Conservation (phyloP, 2,329 filamentous ascomycete genomes). For the Phoma sp. region DNA sequence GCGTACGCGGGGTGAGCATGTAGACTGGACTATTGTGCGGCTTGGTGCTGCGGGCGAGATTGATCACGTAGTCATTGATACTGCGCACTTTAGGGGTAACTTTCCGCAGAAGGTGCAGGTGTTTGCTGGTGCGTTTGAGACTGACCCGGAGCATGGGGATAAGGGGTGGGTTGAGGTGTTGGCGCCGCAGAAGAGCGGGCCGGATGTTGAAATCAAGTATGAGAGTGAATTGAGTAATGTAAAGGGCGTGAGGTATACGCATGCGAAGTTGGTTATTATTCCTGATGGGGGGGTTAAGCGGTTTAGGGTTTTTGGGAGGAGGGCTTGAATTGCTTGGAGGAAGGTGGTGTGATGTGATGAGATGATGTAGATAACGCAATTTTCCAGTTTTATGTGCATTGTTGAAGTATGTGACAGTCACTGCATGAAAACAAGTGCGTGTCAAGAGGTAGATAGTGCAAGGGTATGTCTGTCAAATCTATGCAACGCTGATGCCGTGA, state of each 20-base stretch:
- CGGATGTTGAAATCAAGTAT: slow-evolving; percentile 77
- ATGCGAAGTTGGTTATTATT: slow-evolving; percentile 90
- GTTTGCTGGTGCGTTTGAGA: slow-evolving; percentile 64
- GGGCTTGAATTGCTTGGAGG: too few species aligned
- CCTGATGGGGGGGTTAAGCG: slow-evolving; percentile 94
- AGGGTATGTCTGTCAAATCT: too few species aligned
- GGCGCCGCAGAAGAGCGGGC: slow-evolving; percentile 71
- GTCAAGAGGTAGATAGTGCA: too few species aligned
- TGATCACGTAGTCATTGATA: slow-evolving; percentile 76
- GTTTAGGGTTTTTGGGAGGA: slow-evolving; percentile 75
- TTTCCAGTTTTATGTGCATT: too few species aligned
- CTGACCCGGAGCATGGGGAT: slow-evolving; percentile 64
- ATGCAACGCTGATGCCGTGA: too few species aligned
- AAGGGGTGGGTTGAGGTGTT: slow-evolving; percentile 72
- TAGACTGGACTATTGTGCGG: slow-evolving; percentile 82
- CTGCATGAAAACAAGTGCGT: too few species aligned
- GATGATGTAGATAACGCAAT: too few species aligned
- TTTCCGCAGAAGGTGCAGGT: slow-evolving; percentile 80
- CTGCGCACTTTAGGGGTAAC: slow-evolving; percentile 83
- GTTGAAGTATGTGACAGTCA: too few species aligned
- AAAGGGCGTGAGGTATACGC: slow-evolving; percentile 71
- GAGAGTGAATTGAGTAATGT: slow-evolving; percentile 54
- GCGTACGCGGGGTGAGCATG: slow-evolving; percentile 74
- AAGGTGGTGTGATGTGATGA: too few species aligned
- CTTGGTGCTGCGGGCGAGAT: slow-evolving; percentile 72